These are phyloP conservation scores for Pleurotus djamor DNA, from an alignment of 768 basidiomycete genomes.

Conservation along the genomic window DNA sequence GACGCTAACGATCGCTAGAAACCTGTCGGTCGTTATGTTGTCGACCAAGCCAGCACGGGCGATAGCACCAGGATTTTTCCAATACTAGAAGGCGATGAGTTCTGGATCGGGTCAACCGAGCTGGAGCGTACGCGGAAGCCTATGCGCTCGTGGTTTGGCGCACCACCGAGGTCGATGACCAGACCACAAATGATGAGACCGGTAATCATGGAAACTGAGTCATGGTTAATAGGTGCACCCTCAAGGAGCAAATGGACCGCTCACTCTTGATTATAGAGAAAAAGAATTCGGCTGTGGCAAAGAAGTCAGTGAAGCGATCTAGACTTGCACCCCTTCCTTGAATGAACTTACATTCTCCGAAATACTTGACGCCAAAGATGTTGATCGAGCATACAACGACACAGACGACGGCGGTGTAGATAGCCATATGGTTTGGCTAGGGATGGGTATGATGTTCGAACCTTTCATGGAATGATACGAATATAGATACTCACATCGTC, in stretches of 20 bases:
- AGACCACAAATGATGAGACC: slow-evolving; percentile 62
- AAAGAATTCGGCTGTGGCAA: slow-evolving; percentile 53
- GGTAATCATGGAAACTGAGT: slow-evolving; percentile 54
- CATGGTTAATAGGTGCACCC: not conserved
- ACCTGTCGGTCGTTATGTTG: slow-evolving; percentile 42
- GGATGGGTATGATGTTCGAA: not conserved
- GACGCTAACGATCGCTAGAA: slow-evolving; percentile 41
- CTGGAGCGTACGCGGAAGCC: slow-evolving; percentile 57
- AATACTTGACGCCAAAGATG: slow-evolving; percentile 66
- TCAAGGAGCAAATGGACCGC: slow-evolving; percentile 10
- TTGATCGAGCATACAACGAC: slow-evolving; percentile 58
- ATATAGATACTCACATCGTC: slow-evolving; percentile 34
- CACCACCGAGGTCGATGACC: slow-evolving; percentile 77
- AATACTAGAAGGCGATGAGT: slow-evolving; percentile 37
- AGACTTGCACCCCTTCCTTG: not conserved
- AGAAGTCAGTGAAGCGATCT: not conserved
- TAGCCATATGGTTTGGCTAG: slow-evolving; percentile 45
- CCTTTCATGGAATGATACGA: too few relatives aligned
- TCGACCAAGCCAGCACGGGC: slow-evolving; percentile 38
- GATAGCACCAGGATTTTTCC: slow-evolving; percentile 71
- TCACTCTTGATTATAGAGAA: slow-evolving; percentile 67
- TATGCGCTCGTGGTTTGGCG: slow-evolving; percentile 60
- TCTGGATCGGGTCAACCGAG: slow-evolving; percentile 14
- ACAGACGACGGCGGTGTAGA: slow-evolving; percentile 55
- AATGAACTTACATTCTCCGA: slow-evolving; percentile 54